Evolutionary conservation across 306 rosid species (phyloP).

Genomic region (Albizia julibrissin): DNA sequence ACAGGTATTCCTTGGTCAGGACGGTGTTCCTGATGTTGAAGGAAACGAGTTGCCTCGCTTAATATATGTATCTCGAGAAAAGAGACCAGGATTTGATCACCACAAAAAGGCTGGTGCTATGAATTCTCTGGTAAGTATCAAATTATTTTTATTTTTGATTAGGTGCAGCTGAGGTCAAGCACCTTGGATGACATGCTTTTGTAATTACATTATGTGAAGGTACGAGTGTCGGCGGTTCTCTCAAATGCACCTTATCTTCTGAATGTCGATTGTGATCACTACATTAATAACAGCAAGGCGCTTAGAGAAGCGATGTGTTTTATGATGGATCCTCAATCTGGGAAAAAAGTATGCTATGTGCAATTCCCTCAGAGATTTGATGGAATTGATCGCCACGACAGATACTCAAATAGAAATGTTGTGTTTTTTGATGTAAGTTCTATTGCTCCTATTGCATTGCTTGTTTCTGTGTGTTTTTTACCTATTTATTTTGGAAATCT

Average conservation of each 20-base stretch:
- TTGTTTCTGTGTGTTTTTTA: not conserved
- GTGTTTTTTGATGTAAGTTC: constrained; percentile 93
- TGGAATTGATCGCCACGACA: constrained; percentile 93
- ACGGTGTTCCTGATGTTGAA: constrained; percentile 80
- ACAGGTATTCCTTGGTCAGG: constrained; percentile 91
- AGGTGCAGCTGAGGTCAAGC: not conserved
- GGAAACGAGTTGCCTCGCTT: constrained; percentile 87
- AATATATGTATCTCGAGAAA: constrained; percentile 92
- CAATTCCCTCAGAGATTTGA: constrained; percentile 99
- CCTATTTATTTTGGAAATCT: not conserved
- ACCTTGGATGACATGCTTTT: constrained; percentile 24
- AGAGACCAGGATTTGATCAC: constrained; percentile 95
- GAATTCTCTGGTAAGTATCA: constrained; percentile 78
- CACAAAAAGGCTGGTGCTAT: constrained; percentile 99
- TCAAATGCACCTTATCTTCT: constrained; percentile 91
- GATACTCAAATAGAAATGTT: constrained; percentile 97
- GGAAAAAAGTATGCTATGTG: constrained; percentile 93
- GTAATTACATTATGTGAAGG: constrained; percentile 43
- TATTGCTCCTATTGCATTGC: not conserved
- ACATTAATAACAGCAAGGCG: constrained; percentile 96
- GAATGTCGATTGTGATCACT: constrained; percentile 97
- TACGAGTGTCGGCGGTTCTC: constrained; percentile 83
- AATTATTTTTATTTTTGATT: not conserved
- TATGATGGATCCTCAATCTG: constrained; percentile 97
- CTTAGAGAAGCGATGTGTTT: constrained; percentile 98